phyloP scores from a whole-genome alignment of 202 grass and related monocot genomes.

The Zoysia matrella region DNA sequence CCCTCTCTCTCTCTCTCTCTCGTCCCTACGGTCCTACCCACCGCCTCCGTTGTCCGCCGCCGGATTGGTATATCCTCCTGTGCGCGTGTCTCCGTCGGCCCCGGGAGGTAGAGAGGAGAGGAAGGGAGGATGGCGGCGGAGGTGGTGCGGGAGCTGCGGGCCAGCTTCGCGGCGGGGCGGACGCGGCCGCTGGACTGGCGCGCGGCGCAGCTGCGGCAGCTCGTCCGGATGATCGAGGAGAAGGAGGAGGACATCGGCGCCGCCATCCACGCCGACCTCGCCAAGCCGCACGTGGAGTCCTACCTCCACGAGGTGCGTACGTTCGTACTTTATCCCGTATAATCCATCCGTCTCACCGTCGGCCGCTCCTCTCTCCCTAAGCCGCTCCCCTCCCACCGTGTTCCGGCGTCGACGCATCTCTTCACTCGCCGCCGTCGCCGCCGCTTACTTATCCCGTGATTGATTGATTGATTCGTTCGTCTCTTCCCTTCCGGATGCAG shows the following conservation, averaged over 20 bases:
- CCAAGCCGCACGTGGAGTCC: conserved; percentile 77
- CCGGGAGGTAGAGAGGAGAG: not conserved
- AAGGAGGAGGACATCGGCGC: conserved; percentile 68
- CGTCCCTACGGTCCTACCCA: not conserved
- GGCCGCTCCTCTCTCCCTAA: too few species aligned
- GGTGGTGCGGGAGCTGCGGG: conserved; percentile 50
- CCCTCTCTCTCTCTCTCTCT: not conserved
- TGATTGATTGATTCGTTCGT: too few species aligned
- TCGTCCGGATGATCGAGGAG: conserved; percentile 69
- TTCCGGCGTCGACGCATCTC: too few species aligned
- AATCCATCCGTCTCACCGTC: too few species aligned
- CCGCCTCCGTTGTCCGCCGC: not conserved
- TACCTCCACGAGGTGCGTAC: conserved; percentile 74
- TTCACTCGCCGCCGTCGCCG: too few species aligned
- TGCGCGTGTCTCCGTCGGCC: not conserved
- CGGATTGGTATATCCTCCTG: not conserved
- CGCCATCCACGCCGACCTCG: conserved; percentile 75
- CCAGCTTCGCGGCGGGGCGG: conserved; percentile 59
- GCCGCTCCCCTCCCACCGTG: too few species aligned
- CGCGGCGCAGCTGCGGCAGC: conserved; percentile 57
- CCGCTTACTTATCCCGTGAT: too few species aligned
- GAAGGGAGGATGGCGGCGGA: conserved; percentile 31
- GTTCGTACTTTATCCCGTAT: too few species aligned
- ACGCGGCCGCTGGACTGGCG: conserved; percentile 78
- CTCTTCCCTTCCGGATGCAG: too few species aligned